A percentile compares a stretch with the other conserved stretches of the same genome.
phyloP scores from a whole-genome alignment of 495 filamentous ascomycete species.

The Daldinia loculata region DNA sequence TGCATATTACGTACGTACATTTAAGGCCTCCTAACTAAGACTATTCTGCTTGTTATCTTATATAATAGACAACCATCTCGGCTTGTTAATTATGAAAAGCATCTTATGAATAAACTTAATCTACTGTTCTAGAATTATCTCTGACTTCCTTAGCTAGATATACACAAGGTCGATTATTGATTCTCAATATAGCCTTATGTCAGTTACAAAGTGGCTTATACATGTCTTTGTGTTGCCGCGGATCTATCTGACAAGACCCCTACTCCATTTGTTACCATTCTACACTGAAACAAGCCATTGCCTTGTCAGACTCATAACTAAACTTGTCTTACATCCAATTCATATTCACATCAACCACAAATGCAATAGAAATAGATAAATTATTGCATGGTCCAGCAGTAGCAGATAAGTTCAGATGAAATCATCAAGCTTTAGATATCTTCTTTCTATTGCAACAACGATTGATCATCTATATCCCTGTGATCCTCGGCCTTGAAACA shows the following conservation, averaged over 20 bases:
- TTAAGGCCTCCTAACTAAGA: not conserved
- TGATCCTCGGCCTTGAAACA: conserved; percentile 31
- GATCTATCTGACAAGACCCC: not conserved
- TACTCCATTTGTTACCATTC: not conserved
- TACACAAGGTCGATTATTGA: not conserved
- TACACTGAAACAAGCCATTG: not conserved
- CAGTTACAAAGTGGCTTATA: not conserved
- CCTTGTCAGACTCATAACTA: not conserved
- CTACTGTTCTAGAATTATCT: not conserved
- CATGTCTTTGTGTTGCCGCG: not conserved
- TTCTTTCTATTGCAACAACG: not conserved
- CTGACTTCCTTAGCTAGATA: not conserved
- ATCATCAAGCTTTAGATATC: not conserved
- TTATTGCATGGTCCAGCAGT: not conserved
- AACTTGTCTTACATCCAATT: not conserved
- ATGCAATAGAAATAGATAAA: not conserved
- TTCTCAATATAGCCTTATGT: not conserved
- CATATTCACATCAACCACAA: not conserved
- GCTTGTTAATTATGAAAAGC: not conserved
- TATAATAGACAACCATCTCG: not conserved
- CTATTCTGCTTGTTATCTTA: not conserved
- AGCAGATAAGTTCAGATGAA: not conserved
- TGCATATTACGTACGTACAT: conserved; percentile 28
- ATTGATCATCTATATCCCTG: conserved; percentile 16
- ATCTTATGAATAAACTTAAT: not conserved